Base-by-base conservation (phyloP, 139 green algal species). In the Chlorella sp. region DNA sequence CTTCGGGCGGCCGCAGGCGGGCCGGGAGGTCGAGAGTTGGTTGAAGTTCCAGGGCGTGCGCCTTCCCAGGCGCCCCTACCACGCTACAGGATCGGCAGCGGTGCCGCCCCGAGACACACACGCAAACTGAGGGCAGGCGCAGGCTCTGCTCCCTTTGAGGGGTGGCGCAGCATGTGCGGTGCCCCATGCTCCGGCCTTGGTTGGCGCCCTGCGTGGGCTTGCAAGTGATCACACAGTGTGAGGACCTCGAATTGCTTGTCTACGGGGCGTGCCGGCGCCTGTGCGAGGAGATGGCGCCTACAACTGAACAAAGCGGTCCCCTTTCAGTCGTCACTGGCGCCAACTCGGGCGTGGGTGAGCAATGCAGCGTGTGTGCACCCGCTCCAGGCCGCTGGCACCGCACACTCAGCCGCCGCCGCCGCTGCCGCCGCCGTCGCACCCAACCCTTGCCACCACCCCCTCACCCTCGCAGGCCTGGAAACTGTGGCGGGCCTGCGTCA, bases 401-500 rank as follows among this genome's bases (percentile, higher is more conserved):
- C 60, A 20, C 9, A 4, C 72, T 60, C 41, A 3, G 44, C 0
- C 73, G 64, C 30, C 6, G 40, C 70, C 41, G 70, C 70, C 70
- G 70, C 70, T 32, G 72, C 72, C 44, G 72, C 44, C 30, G 43
- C 43, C 69, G 19, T n/a, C 30, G 0, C 9, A 1, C 11, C 43
- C 13, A 38, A 34, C 34, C n/a, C 40, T 20, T 24, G 26, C 40
- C 1, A 9, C 70, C 70, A 36, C 64, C 64, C 1, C 1, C 73
- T n/a, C 30, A 1, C 46, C 44, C 40, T 1, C 73, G 20, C 84
- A 94, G 90, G 92, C 19, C 80, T 87, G 26, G 87, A 96, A 73
- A 85, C 92, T 28, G 41, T 86, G 2, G 84, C 87, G 24, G 93
- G 90, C 16, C 86, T 95, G 30, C 89, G 92, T 62, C n/a, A n/a